phyloP scores from a whole-genome alignment of 176 grass and related monocot genomes.

The Juncus inflexus region DNA sequence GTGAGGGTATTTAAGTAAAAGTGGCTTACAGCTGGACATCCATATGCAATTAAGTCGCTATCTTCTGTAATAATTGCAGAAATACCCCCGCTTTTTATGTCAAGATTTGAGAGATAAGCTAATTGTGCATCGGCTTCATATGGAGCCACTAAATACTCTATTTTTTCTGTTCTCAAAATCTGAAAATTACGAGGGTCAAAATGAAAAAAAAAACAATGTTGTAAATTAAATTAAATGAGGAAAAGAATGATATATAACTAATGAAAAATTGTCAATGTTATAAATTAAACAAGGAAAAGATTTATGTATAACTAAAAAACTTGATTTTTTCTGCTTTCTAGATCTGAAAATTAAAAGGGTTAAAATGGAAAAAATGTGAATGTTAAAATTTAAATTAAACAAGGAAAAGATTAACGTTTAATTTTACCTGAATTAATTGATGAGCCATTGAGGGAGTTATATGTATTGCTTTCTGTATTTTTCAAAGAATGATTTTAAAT shows the following conservation, averaged over 20 bases:
- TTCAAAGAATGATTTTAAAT: no score
- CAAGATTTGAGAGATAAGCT: constrained; percentile 58
- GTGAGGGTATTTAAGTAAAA: background rate
- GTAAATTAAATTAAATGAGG: no score
- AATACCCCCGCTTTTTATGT: constrained; percentile 65
- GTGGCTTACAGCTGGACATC: constrained; percentile 55
- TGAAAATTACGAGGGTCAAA: constrained; percentile 11
- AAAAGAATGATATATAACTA: no score
- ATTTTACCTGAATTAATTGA: constrained; percentile 68
- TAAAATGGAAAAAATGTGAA: no score
- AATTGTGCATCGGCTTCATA: constrained; percentile 93
- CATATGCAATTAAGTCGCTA: constrained; percentile 86
- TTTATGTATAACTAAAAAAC: no score
- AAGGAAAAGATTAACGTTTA: no score
- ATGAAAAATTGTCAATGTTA: no score
- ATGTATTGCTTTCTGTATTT: constrained; percentile 69
- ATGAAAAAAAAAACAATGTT: no score
- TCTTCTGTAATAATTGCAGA: constrained; percentile 82
- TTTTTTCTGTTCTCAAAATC: constrained; percentile 50
- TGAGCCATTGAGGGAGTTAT: constrained; percentile 81
- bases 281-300: no score
- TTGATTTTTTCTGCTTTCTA: no score
- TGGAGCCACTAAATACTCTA: constrained; percentile 79
- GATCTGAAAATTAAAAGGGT: no score
- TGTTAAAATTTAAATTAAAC: no score